These are phyloP conservation scores for Raffaelea arxii DNA, from an alignment of 2,329 filamentous ascomycete genomes.

Conservation along the genomic window DNA sequence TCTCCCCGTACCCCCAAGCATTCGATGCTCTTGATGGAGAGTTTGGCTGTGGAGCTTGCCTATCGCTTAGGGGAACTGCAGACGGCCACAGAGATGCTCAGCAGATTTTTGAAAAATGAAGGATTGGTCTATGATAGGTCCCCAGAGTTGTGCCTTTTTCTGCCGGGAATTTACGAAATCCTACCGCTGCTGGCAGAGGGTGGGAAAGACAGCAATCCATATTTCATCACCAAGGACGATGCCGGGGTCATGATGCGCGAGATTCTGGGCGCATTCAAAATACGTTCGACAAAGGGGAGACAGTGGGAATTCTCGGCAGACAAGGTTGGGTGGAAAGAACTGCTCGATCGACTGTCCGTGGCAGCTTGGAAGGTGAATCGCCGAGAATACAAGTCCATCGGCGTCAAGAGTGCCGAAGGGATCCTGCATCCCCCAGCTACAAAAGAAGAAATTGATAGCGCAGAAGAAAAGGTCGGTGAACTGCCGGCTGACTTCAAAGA, in stretches of 20 bases:
- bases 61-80: background rate
- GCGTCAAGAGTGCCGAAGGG: background rate
- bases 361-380: background rate
- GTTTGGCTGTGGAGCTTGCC: background rate
- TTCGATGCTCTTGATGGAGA: background rate
- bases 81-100: background rate
- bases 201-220: background rate
- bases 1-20: background rate
- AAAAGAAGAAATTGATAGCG: background rate
- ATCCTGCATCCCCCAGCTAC: background rate
- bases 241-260: background rate
- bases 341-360: background rate
- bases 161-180: background rate
- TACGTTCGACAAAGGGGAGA: background rate
- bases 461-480: background rate
- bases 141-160: background rate
- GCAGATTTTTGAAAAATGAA: background rate
- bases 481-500: background rate
- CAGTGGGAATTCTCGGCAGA: background rate
- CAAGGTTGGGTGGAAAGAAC: background rate
- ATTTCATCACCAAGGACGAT: background rate
- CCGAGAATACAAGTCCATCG: background rate
- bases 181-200: background rate
- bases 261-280: background rate
- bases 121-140: background rate